Base-by-base conservation (phyloP, 192 early-diverging fungal species). In the Backusella tuberculispora region DNA sequence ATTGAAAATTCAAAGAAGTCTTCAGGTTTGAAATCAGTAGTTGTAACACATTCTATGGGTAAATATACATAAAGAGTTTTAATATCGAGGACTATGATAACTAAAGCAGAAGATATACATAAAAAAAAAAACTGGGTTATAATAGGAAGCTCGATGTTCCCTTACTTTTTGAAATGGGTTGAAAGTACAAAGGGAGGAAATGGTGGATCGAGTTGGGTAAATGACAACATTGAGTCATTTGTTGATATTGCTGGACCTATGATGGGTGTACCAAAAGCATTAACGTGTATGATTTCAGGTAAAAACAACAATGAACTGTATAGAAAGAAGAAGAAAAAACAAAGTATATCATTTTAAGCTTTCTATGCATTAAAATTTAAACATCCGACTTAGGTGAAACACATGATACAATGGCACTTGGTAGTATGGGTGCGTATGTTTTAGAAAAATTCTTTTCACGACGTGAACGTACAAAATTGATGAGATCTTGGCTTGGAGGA, bases 81-180 rank as follows among this genome's bases (percentile, higher is more conserved):
- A 24, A 24, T 7, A 46, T 17, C 13, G 67, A 34, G 17, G 34
- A 26, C 15, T 15, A 72, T 26, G 12, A 40, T 34, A 69, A 42
- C 9, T 12, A 64, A 19, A 60, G 10, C 19, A 53, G 10, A 26
- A 10, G 13, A 14, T 17, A 8, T 0, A 17, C 48, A 9, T 6
- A 19, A 60, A 26, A 56, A 26, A 60, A 13, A n/a, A 26, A 24
- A 34, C 29, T 34, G 9, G 9, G 9, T 1, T 47, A 14, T 47
- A n/a, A 79, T 84, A 89, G 90, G 91, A 5, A 83, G 87, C 4
- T 84, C 83, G 45, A 86, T 97, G 6, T 83, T 92, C 24, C 86
- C 88, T 50, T 95, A 97, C 76, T 98, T 98, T 81, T 84, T 97
- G 71, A 92, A 92, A 63, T 98, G 96, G 96, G 93, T 91, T 0